Percentiles rank a stretch among this genome's conserved stretches.
phyloP scores from a whole-genome alignment of 768 basidiomycete genomes.

The Favolaschia claudopus region DNA sequence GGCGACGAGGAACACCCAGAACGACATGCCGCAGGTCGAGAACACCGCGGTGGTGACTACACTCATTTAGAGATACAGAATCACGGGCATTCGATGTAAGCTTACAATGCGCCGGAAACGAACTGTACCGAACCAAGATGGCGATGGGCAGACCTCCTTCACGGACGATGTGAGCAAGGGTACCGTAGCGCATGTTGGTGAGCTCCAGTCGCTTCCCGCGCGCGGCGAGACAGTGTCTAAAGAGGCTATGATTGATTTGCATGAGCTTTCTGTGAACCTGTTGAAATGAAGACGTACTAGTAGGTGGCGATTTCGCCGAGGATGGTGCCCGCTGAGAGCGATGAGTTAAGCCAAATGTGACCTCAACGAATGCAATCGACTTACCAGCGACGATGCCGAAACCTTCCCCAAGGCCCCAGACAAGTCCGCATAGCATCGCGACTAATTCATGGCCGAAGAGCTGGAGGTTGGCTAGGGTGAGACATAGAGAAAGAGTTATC shows the following conservation, averaged over 20 bases:
- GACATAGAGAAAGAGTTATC: not conserved
- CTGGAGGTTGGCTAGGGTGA: not conserved
- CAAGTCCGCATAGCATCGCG: constrained; percentile 49
- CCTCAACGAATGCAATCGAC: too few species aligned
- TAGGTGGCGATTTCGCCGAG: constrained; percentile 49
- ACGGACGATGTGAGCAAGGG: constrained; percentile 45
- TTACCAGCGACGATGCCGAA: constrained; percentile 47
- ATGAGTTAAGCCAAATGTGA: too few species aligned
- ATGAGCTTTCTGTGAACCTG: not conserved
- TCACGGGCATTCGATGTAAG: too few species aligned
- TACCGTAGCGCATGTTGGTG: constrained; percentile 44
- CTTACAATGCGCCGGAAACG: constrained; percentile 48
- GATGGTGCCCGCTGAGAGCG: constrained; percentile 37
- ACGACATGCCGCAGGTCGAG: constrained; percentile 68
- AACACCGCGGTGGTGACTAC: constrained; percentile 70
- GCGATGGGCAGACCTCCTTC: constrained; percentile 52
- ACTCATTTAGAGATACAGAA: too few species aligned
- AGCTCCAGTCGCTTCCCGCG: constrained; percentile 46
- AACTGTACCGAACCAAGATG: constrained; percentile 38
- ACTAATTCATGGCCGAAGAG: constrained; percentile 58
- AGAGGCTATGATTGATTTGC: constrained; percentile 33
- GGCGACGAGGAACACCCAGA: constrained; percentile 63
- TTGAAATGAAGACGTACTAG: constrained; percentile 28
- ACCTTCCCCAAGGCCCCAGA: constrained; percentile 53
- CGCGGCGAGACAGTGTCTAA: constrained; percentile 44